These are phyloP conservation scores for Spathaspora girioi DNA, from an alignment of 805 yeast species.

Conservation along the genomic window DNA sequence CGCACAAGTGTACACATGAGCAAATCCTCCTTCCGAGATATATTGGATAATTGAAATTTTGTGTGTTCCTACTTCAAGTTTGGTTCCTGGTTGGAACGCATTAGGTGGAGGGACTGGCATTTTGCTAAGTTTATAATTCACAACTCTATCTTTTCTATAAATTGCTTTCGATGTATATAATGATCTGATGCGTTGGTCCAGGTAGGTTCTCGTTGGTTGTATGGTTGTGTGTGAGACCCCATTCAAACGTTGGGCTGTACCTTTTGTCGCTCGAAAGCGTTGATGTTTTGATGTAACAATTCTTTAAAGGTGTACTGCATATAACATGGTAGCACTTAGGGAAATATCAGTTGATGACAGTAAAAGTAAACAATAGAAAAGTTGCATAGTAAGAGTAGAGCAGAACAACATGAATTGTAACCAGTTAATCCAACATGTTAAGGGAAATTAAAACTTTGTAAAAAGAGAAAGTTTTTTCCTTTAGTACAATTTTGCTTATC, in stretches of 20 bases:
- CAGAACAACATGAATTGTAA: not conserved
- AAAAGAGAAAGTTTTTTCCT: too few species aligned
- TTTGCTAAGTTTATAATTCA: not conserved
- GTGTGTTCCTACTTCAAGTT: conserved; percentile 81
- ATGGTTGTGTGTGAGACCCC: not conserved
- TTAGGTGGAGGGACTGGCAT: conserved; percentile 50
- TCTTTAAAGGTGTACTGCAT: not conserved
- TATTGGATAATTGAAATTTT: conserved; percentile 63
- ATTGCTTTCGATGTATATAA: not conserved
- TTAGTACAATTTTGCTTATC: too few species aligned
- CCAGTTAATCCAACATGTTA: too few species aligned
- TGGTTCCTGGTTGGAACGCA: conserved; percentile 73
- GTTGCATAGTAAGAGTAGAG: not conserved
- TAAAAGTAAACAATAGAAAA: not conserved
- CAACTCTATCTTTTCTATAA: not conserved
- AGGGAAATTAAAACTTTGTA: too few species aligned
- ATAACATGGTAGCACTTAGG: not conserved
- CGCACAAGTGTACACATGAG: conserved; percentile 84
- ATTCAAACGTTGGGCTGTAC: not conserved
- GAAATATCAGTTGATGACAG: not conserved
- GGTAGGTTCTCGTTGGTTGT: not conserved
- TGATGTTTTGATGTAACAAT: not conserved
- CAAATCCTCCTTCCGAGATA: conserved; percentile 90
- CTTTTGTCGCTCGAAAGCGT: not conserved
- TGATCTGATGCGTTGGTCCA: not conserved